A percentile compares a stretch with the other conserved stretches of the same genome.
These are phyloP conservation scores for Aspergillus oerlinghausenensis DNA, from an alignment of 2,329 filamentous ascomycete genomes.

Conservation along the genomic window DNA sequence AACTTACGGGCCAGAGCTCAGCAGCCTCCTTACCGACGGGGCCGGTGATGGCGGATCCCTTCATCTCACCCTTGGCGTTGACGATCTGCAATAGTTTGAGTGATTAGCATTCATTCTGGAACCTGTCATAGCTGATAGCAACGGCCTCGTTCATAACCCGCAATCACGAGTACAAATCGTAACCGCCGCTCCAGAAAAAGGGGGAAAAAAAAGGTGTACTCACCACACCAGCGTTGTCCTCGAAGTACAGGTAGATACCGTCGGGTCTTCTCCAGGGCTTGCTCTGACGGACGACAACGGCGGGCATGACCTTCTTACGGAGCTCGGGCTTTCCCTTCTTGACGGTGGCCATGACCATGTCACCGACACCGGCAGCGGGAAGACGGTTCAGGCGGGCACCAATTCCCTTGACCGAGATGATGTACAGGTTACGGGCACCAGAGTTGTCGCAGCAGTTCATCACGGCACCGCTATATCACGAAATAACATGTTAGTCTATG, in stretches of 20 bases:
- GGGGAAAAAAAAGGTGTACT: slow-evolving; percentile 41
- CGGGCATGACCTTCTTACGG: slow-evolving; percentile 99
- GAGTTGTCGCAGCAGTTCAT: slow-evolving; percentile 99
- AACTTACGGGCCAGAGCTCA: slow-evolving; percentile 94
- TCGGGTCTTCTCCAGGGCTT: slow-evolving; percentile 99
- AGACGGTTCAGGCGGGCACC: slow-evolving; percentile 96
- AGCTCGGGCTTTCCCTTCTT: slow-evolving; percentile 99
- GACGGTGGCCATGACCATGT: slow-evolving; percentile 99
- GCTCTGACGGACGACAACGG: slow-evolving; percentile 96
- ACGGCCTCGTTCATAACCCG: too few species aligned
- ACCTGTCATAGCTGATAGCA: background rate
- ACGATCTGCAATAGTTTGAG: slow-evolving; percentile 64
- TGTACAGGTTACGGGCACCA: slow-evolving; percentile 97
- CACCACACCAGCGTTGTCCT: slow-evolving; percentile 99
- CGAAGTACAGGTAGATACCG: slow-evolving; percentile 99
- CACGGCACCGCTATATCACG: slow-evolving; percentile 74
- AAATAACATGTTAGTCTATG: slow-evolving; percentile 11
- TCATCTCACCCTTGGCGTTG: slow-evolving; percentile 99
- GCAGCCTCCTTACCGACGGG: slow-evolving; percentile 99
- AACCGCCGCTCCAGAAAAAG: background rate
- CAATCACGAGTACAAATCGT: background rate
- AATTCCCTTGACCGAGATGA: slow-evolving; percentile 99
- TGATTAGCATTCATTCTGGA: background rate
- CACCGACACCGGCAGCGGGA: slow-evolving; percentile 93
- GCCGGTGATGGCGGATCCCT: slow-evolving; percentile 98